A percentile compares a stretch with the other conserved stretches of the same genome.
Evolutionary conservation across 306 rosid species (phyloP).

Genomic region (Dalbergia oliveri): DNA sequence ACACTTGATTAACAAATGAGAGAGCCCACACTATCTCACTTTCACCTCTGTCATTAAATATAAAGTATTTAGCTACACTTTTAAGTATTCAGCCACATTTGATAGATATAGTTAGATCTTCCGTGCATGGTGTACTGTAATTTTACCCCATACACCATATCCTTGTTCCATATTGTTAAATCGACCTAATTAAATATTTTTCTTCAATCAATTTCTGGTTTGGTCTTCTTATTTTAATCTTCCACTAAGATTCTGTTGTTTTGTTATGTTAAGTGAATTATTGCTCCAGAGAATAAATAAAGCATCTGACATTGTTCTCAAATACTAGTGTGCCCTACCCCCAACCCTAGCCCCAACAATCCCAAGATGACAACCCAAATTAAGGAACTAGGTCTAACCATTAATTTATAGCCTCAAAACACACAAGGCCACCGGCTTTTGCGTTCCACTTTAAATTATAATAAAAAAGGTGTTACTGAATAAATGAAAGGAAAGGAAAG

Average conservation of each 20-base stretch:
- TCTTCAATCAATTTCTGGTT: conserved; percentile 36
- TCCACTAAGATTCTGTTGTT: conserved; percentile 54
- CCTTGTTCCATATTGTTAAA: too few species aligned
- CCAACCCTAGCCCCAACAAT: conserved; percentile 55
- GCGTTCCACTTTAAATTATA: conserved; percentile 58
- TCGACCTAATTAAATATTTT: neutral
- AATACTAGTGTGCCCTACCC: conserved; percentile 45
- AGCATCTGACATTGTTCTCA: conserved; percentile 51
- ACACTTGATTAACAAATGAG: too few species aligned
- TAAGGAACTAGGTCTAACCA: conserved; percentile 59
- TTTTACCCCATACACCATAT: too few species aligned
- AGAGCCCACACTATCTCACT: too few species aligned
- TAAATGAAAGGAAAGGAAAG: conserved; percentile 51
- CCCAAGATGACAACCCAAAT: conserved; percentile 67
- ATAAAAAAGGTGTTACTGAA: conserved; percentile 63
- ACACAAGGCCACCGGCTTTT: conserved; percentile 62
- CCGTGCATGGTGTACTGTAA: too few species aligned
- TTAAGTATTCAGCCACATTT: too few species aligned
- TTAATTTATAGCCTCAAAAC: conserved; percentile 53
- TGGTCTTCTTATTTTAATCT: conserved; percentile 41
- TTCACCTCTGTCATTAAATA: too few species aligned
- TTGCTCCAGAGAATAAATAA: conserved; percentile 57
- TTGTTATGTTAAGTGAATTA: conserved; percentile 59
- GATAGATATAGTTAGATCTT: too few species aligned
- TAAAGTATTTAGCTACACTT: too few species aligned